phyloP scores from a whole-genome alignment of 768 basidiomycete genomes.

The Leccinum truebloodii region DNA sequence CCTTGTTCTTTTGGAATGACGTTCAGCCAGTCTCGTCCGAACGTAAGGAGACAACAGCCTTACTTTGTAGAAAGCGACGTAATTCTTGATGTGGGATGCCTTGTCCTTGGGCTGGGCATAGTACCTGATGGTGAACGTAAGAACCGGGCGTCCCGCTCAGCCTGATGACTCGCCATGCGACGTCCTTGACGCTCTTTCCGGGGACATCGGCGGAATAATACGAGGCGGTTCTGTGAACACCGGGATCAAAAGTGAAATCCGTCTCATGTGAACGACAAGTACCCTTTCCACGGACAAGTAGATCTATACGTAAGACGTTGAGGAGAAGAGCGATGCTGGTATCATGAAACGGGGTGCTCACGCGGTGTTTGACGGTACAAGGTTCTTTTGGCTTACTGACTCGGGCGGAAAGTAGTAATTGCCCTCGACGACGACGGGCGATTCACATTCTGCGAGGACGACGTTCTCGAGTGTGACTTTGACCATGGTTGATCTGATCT shows the following conservation, averaged over 20 bases:
- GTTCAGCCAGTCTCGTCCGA: not conserved
- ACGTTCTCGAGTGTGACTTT: constrained; percentile 52
- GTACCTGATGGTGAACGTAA: constrained; percentile 41
- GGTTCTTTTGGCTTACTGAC: constrained; percentile 44
- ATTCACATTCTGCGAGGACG: constrained; percentile 57
- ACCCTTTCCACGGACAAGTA: constrained; percentile 76
- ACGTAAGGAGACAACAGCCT: not conserved
- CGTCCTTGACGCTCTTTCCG: constrained; percentile 51
- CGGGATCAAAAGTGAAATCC: constrained; percentile 1
- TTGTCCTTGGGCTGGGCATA: constrained; percentile 58
- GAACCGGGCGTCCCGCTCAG: not conserved
- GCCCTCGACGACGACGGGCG: constrained; percentile 59
- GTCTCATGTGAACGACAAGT: not conserved
- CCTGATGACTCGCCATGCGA: constrained; percentile 57
- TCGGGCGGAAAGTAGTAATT: constrained; percentile 76
- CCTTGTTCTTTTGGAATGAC: constrained; percentile 20
- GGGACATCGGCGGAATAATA: constrained; percentile 63
- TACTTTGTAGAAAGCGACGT: constrained; percentile 82
- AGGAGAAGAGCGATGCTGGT: constrained; percentile 4
- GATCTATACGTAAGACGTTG: constrained; percentile 37
- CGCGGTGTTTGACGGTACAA: constrained; percentile 56
- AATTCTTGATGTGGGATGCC: constrained; percentile 62
- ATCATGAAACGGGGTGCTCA: constrained; percentile 29
- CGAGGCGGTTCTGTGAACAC: constrained; percentile 49
- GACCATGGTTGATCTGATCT: constrained; percentile 33